Base-by-base conservation (phyloP, 2,329 filamentous ascomycete genomes). In the Bipolaris bicolor region DNA sequence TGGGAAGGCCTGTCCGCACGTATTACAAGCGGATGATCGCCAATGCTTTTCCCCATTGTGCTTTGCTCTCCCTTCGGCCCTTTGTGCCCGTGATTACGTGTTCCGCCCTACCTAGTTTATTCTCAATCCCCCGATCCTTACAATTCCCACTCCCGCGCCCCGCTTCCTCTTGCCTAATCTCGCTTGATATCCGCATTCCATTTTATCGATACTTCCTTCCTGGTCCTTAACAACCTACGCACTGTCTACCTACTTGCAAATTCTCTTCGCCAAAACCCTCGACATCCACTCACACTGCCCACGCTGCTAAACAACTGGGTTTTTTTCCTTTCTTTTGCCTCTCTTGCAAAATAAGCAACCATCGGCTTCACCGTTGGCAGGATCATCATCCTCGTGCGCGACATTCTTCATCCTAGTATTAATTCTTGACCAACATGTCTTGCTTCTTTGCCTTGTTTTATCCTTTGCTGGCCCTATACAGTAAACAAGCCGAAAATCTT, bases 21-120 rank as follows among this genome's bases (percentile, higher is more conserved):
- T 44, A 31, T 51, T 34, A 16, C 39, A 34, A 50, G 39, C 52
- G 40, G 31, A 44, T 50, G 22, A 50, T 48, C 45, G 45, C 45
- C 22, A 39, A 6, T 39, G 47, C 52, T 18, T 55, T 50, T 44
- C 31, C 22, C 16, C 33, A 36, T 31, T 31, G 29, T 31, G 45
- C 36, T 40, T n/a, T 34, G 34, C 15, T 33, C 52, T 16, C 33
- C 48, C 22, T 45, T 41, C 47, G 33, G 33, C 51, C 39, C 47
- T 44, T 51, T 50, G 46, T 16, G 31, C 11, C 33, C 34, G 16
- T 15, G 18, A 26, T 39, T 37, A 37, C 24, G 47, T 37, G 31
- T 26, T 50, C 39, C n/a, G 20, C 33, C 15, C 44, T 40, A 31
- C 10, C 29, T 1, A 31, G 40, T 34, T 20, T 37, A 36, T 26